phyloP scores from a whole-genome alignment of 176 grass and related monocot genomes.

The Leersia perrieri region DNA sequence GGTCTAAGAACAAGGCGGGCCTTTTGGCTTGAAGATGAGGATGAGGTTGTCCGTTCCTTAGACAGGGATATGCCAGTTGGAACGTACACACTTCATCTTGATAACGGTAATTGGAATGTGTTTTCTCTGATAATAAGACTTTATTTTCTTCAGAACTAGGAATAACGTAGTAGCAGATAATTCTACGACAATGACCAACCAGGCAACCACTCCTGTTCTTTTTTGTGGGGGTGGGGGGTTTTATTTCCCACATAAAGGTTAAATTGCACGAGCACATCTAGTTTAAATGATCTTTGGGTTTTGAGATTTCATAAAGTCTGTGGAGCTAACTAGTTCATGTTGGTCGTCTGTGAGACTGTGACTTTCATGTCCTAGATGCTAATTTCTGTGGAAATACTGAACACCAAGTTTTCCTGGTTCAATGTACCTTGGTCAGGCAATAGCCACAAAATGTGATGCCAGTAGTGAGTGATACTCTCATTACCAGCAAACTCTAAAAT shows the following conservation, averaged over 20 bases:
- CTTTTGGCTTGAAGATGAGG: slow-evolving; percentile 99
- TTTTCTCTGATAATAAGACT: neutral
- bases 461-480: neutral
- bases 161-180: neutral
- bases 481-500: neutral
- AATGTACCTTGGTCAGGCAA: too few species aligned
- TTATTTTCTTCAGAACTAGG: slow-evolving; percentile 24
- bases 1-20: slow-evolving; percentile 88
- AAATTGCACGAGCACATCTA: neutral
- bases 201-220: too few species aligned
- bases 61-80: slow-evolving; percentile 93
- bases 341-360: neutral
- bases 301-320: neutral
- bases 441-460: too few species aligned
- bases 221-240: too few species aligned
- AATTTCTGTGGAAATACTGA: neutral
- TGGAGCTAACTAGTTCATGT: neutral
- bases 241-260: too few species aligned
- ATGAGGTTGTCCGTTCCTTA: slow-evolving; percentile 77
- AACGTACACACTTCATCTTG: slow-evolving; percentile 91
- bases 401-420: neutral
- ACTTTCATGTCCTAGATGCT: neutral
- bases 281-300: neutral
- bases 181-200: neutral
- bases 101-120: slow-evolving; percentile 57